Percentiles rank a stretch among this genome's conserved stretches.
These are phyloP conservation scores for Heterobasidion occidentale DNA, from an alignment of 1,284 basidiomycete species.

Conservation along the genomic window DNA sequence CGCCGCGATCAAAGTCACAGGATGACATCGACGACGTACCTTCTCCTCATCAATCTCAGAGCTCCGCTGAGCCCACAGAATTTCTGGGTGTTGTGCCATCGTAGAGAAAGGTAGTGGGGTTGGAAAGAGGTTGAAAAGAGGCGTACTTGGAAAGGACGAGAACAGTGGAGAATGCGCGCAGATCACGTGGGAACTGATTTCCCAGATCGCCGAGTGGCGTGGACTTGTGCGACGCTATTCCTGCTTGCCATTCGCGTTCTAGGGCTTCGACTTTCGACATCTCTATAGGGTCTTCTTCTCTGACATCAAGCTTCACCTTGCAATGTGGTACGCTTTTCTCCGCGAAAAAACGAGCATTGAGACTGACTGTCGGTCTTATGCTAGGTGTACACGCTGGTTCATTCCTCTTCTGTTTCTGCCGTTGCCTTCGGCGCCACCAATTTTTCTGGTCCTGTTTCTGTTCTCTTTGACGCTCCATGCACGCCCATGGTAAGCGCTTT, in stretches of 20 bases:
- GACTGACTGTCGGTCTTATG: background rate
- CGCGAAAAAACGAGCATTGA: background rate
- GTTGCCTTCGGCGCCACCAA: constrained; percentile 70
- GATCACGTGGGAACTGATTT: background rate
- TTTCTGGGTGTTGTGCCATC: constrained; percentile 68
- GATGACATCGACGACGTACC: constrained; percentile 30
- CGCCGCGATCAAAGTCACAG: background rate
- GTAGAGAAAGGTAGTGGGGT: constrained; percentile 4
- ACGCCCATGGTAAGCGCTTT: constrained; percentile 61
- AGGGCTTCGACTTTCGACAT: too few relatives aligned
- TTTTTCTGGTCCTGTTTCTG: constrained; percentile 65
- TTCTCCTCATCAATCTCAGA: constrained; percentile 59
- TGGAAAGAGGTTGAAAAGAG: background rate
- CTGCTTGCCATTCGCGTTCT: too few relatives aligned
- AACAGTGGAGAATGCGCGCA: background rate
- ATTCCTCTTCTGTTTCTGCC: constrained; percentile 68
- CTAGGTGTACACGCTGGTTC: constrained; percentile 78
- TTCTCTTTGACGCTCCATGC: constrained; percentile 70
- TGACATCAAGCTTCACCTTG: too few relatives aligned
- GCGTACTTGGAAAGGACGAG: background rate
- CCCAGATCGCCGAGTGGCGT: background rate
- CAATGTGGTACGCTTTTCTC: too few relatives aligned
- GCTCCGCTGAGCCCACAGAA: constrained; percentile 89
- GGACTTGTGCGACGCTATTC: background rate
- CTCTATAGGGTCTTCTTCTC: too few relatives aligned